phyloP scores from a whole-genome alignment of 2,329 filamentous ascomycete species.

The Fusarium begoniae region DNA sequence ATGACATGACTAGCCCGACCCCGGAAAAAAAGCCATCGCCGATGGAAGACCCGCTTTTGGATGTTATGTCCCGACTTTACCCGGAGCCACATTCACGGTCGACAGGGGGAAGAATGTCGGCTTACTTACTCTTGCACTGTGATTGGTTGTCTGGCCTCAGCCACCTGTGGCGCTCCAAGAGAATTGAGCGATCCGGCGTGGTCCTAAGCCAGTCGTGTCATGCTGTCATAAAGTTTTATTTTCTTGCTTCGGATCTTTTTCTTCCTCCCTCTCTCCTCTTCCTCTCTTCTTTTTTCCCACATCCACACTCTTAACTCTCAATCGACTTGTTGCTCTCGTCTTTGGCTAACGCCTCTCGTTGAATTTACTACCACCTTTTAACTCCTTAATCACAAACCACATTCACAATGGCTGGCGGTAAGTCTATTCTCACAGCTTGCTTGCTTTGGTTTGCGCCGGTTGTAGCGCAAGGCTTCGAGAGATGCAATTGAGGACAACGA shows the following conservation, averaged over 20 bases:
- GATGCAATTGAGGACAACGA: constrained; percentile 33
- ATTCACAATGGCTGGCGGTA: constrained; percentile 58
- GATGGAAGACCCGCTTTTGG: constrained; percentile 3
- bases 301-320: constrained; percentile 22
- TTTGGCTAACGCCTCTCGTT: constrained; percentile 32
- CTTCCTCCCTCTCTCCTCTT: constrained; percentile 36
- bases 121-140: constrained; percentile 27
- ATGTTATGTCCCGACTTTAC: constrained; percentile 46
- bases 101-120: constrained; percentile 14
- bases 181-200: constrained; percentile 14
- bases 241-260: constrained; percentile 38
- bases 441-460: constrained; percentile 16
- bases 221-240: constrained; percentile 55
- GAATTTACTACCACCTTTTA: constrained; percentile 23
- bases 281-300: constrained; percentile 23
- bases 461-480: constrained; percentile 2
- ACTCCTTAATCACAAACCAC: constrained; percentile 34
- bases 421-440: constrained; percentile 41
- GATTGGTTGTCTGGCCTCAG: constrained; percentile 49
- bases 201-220: constrained; percentile 39
- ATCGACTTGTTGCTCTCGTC: constrained; percentile 15
- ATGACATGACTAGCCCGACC: constrained; percentile 23
- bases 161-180: constrained; percentile 34
- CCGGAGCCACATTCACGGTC: constrained; percentile 41
- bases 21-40: constrained; percentile 38